Evolutionary conservation across 2,329 filamentous ascomycete genomes (phyloP).

Genomic region (Penicillium rolfsii): DNA sequence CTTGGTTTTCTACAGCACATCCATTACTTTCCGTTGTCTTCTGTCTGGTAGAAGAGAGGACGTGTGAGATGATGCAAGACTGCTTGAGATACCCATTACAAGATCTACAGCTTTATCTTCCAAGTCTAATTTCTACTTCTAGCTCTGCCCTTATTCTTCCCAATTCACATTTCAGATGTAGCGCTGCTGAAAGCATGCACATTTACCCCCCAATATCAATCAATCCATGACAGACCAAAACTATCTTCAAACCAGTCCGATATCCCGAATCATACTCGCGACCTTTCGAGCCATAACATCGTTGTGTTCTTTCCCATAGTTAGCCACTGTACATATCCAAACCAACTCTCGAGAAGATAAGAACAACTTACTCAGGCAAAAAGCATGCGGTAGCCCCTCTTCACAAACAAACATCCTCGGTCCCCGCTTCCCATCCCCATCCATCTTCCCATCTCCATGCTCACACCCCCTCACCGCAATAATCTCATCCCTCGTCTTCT

Average conservation of each 20-base stretch:
- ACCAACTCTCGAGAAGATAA: background rate
- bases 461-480: slow-evolving; percentile 48
- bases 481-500: slow-evolving; percentile 59
- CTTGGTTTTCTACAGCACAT: slow-evolving; percentile 10
- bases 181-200: background rate
- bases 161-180: background rate
- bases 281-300: slow-evolving; percentile 58
- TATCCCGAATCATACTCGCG: slow-evolving; percentile 51
- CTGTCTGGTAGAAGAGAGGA: background rate
- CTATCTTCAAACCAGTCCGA: slow-evolving; percentile 28
- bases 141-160: background rate
- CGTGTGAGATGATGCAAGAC: slow-evolving; percentile 10
- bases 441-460: slow-evolving; percentile 16
- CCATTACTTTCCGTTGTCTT: background rate
- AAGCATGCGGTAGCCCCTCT: slow-evolving; percentile 60
- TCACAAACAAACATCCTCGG: slow-evolving; percentile 61
- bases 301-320: slow-evolving; percentile 38
- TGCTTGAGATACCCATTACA: slow-evolving; percentile 32
- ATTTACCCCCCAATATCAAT: background rate
- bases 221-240: background rate
- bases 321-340: background rate
- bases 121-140: background rate
- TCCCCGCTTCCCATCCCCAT: slow-evolving; percentile 29
- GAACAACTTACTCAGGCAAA: slow-evolving; percentile 56
- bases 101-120: background rate